Percentiles rank a stretch among this genome's conserved stretches.
Evolutionary conservation across 306 rosid genomes (phyloP).

Genomic region (Hylodesmum podocarpum): DNA sequence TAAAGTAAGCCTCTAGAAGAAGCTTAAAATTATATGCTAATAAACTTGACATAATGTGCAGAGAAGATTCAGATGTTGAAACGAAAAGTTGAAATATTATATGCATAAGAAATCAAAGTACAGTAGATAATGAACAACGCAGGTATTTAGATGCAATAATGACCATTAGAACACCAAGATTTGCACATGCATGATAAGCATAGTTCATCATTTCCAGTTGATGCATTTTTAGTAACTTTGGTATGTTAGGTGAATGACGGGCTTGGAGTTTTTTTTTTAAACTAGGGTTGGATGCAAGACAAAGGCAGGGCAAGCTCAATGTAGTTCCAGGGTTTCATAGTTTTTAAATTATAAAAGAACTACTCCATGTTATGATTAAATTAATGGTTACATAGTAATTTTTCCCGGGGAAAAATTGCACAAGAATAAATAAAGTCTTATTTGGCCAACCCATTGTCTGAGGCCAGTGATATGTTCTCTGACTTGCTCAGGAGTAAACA

Average conservation of each 20-base stretch:
- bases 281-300: neutral
- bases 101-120: no score
- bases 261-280: neutral
- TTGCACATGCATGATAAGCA: no score
- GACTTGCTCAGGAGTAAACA: constrained; percentile 96
- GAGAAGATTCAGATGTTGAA: no score
- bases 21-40: no score
- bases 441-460: constrained; percentile 99
- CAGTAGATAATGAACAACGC: no score
- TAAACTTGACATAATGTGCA: no score
- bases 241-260: neutral
- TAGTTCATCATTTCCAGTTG: neutral
- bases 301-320: neutral
- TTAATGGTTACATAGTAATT: neutral
- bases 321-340: neutral
- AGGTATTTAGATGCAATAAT: no score
- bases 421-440: constrained; percentile 38
- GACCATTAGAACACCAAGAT: no score
- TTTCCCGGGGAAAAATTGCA: neutral
- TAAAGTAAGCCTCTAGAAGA: no score
- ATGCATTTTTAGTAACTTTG: neutral
- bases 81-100: no score
- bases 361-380: neutral
- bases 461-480: constrained; percentile 82
- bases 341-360: constrained; percentile 12